These are phyloP conservation scores for Fusarium lyarnte DNA, from an alignment of 2,329 filamentous ascomycete genomes.

Conservation along the genomic window DNA sequence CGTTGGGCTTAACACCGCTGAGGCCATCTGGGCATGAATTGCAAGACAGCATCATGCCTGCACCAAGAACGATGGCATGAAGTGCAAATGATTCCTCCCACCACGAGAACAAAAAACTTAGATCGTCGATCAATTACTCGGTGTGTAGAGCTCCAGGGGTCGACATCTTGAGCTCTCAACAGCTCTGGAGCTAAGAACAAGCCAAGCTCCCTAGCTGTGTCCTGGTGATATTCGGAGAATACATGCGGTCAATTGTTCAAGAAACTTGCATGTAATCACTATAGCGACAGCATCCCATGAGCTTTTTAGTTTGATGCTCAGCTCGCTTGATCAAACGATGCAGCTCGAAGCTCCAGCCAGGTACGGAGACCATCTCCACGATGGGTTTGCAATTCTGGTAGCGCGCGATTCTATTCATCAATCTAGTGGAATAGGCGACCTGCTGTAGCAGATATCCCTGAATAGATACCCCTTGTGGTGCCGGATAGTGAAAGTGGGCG, in stretches of 20 bases:
- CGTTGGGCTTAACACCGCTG: slow-evolving; percentile 28
- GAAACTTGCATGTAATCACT: slow-evolving; percentile 25
- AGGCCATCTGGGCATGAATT: slow-evolving; percentile 32
- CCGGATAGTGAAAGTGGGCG: slow-evolving; percentile 23
- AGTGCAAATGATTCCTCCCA: slow-evolving; percentile 17
- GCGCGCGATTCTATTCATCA: slow-evolving; percentile 22
- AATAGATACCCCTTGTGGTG: slow-evolving; percentile 17
- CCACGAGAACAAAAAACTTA: slow-evolving; percentile 6
- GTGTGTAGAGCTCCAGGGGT: slow-evolving; percentile 24
- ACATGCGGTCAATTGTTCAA: slow-evolving; percentile 32
- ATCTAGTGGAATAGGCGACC: slow-evolving; percentile 15
- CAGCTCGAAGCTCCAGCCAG: slow-evolving; percentile 24
- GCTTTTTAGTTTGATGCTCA: slow-evolving; percentile 29
- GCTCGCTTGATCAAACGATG: slow-evolving; percentile 32
- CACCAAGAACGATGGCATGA: slow-evolving; percentile 7
- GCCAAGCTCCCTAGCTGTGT: slow-evolving; percentile 29
- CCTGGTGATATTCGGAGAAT: slow-evolving; percentile 24
- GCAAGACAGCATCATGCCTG: slow-evolving; percentile 16
- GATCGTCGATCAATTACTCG: slow-evolving; percentile 36
- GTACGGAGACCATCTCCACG: slow-evolving; percentile 27
- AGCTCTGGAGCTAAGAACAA: slow-evolving; percentile 28
- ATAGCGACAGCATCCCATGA: slow-evolving; percentile 32
- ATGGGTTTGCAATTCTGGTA: slow-evolving; percentile 5
- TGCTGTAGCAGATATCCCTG: slow-evolving; percentile 31
- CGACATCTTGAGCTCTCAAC: slow-evolving; percentile 16